Evolutionary conservation across 1,284 basidiomycete genomes (phyloP), one percentile per base, ranked within the genome.

Genomic region (Pseudozyma hubeiensis): DNA sequence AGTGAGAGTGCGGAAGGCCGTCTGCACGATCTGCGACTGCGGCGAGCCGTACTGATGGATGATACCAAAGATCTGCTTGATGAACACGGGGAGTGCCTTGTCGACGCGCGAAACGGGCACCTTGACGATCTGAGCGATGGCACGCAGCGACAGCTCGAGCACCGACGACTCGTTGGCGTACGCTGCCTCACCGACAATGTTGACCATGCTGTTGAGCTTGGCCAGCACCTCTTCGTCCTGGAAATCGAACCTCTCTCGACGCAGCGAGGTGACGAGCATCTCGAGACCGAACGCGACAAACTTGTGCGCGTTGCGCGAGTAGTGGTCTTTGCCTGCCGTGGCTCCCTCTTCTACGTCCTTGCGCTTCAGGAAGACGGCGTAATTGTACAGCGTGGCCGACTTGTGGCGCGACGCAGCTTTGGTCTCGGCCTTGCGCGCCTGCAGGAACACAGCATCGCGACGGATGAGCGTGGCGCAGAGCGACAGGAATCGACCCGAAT

Each of bases 231-330:
- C 86, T 4, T 87, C 78, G 77, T 97, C 90, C 33, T 89, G 89
- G 82, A 96, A 91, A 82, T 96, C 91, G 79, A 98, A 97, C 34
- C 91, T 91, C 71, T 90, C 91, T 11, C 93, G 89, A 39, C 92
- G 90, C 81, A 94, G 90, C 0, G 93, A 93, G 3, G 93, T 93
- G 75, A 92, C 90, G 79, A 99, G 92, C 11, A 99, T 87, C 66
- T 99, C 95, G 19, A 99, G 88, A 50, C 97, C 97, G 74, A 99
- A 94, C 2, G 90, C 89, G 49, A 98, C 90, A 78, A 99, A 99
- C 57, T 93, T 94, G 82, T 83, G 79, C 7, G 93, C 95, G 47
- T 83, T 63, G 79, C 82, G 77, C 78, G 77, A 61, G 84, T 62
- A 85, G 87, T 67, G 85, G 84, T 81, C 76, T 56, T 75, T 50